Evolutionary conservation across 331 rosid species (phyloP), one percentile per base, ranked within the genome.

Genomic region (Prunus yedoensis): DNA sequence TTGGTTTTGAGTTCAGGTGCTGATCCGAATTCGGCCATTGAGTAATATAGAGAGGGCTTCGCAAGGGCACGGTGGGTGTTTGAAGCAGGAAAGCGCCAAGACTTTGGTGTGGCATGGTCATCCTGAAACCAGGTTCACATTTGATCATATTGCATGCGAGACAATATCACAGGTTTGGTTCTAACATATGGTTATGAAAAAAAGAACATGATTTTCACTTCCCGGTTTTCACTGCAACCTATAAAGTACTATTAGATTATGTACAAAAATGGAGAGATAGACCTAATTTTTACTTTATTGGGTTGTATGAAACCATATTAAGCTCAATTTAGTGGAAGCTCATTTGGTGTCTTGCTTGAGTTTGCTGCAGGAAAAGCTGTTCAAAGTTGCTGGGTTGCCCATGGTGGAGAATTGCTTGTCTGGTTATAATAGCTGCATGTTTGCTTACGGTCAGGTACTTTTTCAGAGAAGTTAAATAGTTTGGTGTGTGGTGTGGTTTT

Each of bases 321-420:
- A 17, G 25, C 38, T 58, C 67, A 14, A 28, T 41, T 41, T 9
- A 62, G 38, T 38, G 69, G 46, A 66, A 69, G 78, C 69, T 81
- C 64, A 81, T 46, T 38, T 13, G 25, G 43, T 50, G 53, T 75
- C 20, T 60, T 41, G 45, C 17, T 38, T 80, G 79, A 74, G 28
- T 76, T 54, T 84, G 73, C 53, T 85, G 78, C 78, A 94, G 99
- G 95, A 89, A 83, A 89, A 80, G 79, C 80, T 92, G 76, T 94
- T 94, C 83, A 85, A 80, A 75, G 97, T 89, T 82, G 92, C 95
- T 30, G 99, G 97, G 77, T 86, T 89, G 82, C 96, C 97, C 49
- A 90, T 94, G 96, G 96, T 94, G 74, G 96, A 94, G 91, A 94
- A 94, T 84, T 94, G 99, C 74, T 79, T 92, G 93, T 91, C 95